Conservation (phyloP, 345 rosid genomes). For the Pelargonium nanum region DNA sequence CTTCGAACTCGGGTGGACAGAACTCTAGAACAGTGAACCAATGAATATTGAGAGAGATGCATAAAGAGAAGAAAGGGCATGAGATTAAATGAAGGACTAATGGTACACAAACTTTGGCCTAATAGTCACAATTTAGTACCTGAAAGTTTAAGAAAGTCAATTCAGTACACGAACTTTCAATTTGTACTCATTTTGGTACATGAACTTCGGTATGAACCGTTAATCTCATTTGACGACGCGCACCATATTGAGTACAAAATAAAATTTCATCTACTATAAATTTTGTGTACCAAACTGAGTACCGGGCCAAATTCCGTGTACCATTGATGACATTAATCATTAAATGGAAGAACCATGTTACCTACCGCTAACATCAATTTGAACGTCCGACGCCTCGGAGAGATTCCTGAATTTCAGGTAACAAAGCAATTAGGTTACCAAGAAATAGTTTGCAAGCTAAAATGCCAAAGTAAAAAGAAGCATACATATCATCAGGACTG, state of each 20-base stretch:
- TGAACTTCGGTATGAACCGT: too few relatives aligned
- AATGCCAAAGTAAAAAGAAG: constrained; percentile 13
- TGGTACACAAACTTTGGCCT: too few relatives aligned
- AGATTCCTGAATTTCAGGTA: constrained; percentile 34
- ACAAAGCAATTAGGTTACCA: constrained; percentile 14
- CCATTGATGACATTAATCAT: neutral
- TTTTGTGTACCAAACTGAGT: neutral
- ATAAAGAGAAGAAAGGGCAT: neutral
- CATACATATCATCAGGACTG: constrained; percentile 59
- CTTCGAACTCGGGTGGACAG: constrained; percentile 31
- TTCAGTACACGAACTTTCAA: too few relatives aligned
- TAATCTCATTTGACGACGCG: too few relatives aligned
- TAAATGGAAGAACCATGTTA: neutral
- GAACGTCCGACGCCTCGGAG: constrained; percentile 39
- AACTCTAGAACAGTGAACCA: constrained; percentile 34
- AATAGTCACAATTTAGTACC: too few relatives aligned
- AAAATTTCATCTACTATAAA: neutral
- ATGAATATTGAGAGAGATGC: neutral
- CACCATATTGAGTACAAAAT: too few relatives aligned
- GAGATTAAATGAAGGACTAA: neutral
- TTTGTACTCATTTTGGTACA: too few relatives aligned
- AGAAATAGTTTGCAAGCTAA: constrained; percentile 8
- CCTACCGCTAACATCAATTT: constrained; percentile 51
- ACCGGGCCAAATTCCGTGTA: too few relatives aligned
- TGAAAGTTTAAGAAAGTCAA: too few relatives aligned